phyloP scores from a whole-genome alignment of 2,329 filamentous ascomycete species.

The Lachnellula willkommii region DNA sequence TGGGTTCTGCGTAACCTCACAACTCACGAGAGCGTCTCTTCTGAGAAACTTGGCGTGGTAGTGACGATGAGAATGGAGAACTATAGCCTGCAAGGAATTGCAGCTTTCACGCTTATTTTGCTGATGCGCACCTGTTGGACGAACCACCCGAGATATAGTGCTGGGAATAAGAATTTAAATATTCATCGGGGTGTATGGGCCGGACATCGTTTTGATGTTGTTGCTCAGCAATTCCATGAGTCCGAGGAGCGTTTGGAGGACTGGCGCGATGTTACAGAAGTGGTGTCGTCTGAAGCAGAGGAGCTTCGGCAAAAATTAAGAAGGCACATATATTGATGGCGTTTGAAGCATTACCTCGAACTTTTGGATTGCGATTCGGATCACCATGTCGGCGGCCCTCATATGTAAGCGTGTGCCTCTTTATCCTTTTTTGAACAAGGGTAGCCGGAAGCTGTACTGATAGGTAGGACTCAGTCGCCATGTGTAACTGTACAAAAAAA shows the following conservation, averaged over 20 bases:
- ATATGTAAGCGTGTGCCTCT: too few relatives aligned
- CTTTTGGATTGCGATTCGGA: too few relatives aligned
- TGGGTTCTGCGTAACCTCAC: constrained; percentile 1
- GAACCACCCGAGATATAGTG: neutral
- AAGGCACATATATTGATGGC: neutral
- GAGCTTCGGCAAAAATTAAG: neutral
- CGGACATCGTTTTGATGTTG: constrained; percentile 9
- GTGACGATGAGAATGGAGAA: too few relatives aligned
- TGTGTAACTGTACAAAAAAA: too few relatives aligned
- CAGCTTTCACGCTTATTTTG: neutral
- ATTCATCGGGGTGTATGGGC: neutral
- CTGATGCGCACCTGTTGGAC: neutral
- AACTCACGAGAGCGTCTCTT: neutral
- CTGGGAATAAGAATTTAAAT: neutral
- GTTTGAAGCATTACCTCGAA: too few relatives aligned
- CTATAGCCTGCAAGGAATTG: neutral
- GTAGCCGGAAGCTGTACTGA: too few relatives aligned
- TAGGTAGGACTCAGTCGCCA: too few relatives aligned
- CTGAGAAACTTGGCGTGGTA: neutral
- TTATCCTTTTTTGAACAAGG: too few relatives aligned
- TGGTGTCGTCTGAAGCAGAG: neutral
- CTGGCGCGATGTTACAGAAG: neutral
- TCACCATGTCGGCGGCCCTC: too few relatives aligned
- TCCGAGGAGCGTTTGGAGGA: neutral
- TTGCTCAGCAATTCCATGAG: neutral